Evolutionary conservation across 768 basidiomycete species (phyloP), one percentile per base, ranked within the genome.

Genomic region (Phylloporus rhodoxanthus): DNA sequence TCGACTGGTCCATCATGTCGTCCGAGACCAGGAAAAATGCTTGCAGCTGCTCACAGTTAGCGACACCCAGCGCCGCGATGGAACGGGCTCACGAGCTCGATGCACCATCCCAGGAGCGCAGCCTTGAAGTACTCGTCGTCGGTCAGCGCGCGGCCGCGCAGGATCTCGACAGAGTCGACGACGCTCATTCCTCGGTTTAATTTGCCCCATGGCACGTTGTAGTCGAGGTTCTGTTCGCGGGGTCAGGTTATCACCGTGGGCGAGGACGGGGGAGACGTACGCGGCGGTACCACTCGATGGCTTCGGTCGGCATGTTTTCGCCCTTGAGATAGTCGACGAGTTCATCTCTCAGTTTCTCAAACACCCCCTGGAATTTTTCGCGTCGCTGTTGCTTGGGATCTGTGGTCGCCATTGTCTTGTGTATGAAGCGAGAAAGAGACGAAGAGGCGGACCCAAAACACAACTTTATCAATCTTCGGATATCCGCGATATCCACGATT

Each of bases 101-200:
- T 83, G 68, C 88, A 85, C 95, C 95, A 98, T 4, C 94, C 95
- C 25, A 98, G 75, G 26, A 95, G 70, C 4, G 91, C 94, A 7
- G 91, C 80, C 57, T 87, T 82, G 70, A 85, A 74, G 72, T 95
- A 97, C 71, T 97, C 93, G 5, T 88, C 82, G 0, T 92, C 90
- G 0, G 75, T 74, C 54, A 95, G 69, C 15, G 70, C 41, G 2
- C 80, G 72, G 1, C 87, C 90, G 51, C 85, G 82, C 52, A 98
- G 69, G 64, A 97, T 93, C 70, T 91, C 84, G 45, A 85, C 87
- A 3, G 91, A 88, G 68, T 97, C 95, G 40, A 93, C 86, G 59
- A 96, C 93, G 10, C 91, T 92, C 72, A 97, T 76, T n/a, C 95
- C 93, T 30, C 95, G 83, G 70, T 96, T 98, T 47, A 97, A 84